Base-by-base conservation (phyloP, 768 basidiomycete species). In the Mycena maculata region DNA sequence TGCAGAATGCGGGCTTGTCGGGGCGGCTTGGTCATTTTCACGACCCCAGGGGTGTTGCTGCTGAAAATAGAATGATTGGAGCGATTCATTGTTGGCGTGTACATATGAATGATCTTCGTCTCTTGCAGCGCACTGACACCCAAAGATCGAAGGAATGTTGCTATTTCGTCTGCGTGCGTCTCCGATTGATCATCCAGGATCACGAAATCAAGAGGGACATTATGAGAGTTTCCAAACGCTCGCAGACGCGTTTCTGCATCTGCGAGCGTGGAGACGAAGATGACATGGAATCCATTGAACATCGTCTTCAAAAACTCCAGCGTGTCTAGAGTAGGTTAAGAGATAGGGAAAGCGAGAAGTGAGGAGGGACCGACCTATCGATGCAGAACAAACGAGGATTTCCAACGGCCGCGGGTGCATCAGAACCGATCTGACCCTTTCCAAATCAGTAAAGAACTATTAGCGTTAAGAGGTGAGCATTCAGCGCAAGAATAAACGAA, bases 11-110 rank as follows among this genome's bases (percentile, higher is more conserved):
- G 83, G 10, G 83, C 81, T 72, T 83, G 86, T 66, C 91, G 82
- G 13, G 91, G 89, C 0, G 90, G 91, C 75, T 92, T 92, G 11
- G 89, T 91, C 83, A 92, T 88, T 67, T 88, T 87, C 27, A 88
- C 81, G 8, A 92, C 84, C 15, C 88, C 87, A 0, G 87, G 82
- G 31, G 82, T 83, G 50, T 79, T 82, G 65, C 77, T 87, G 47
- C 80, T 84, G 30, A 89, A 86, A 20, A 87, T 79, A 1, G 83
- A 79, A 45, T 85, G 84, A 20, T 87, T 86, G 8, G 85, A 81
- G 41, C 84, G 80, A 67, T 86, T 88, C 23, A 88, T 87, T 1
- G 88, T 90, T 2, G 91, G 91, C 1, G 91, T 92, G 74, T 90
- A 91, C 22, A 93, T 79, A 67, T 92, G 91, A 16, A 93, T 82